Base-by-base conservation (phyloP, 2,329 filamentous ascomycete species). In the Calonectria hongkongensis region DNA sequence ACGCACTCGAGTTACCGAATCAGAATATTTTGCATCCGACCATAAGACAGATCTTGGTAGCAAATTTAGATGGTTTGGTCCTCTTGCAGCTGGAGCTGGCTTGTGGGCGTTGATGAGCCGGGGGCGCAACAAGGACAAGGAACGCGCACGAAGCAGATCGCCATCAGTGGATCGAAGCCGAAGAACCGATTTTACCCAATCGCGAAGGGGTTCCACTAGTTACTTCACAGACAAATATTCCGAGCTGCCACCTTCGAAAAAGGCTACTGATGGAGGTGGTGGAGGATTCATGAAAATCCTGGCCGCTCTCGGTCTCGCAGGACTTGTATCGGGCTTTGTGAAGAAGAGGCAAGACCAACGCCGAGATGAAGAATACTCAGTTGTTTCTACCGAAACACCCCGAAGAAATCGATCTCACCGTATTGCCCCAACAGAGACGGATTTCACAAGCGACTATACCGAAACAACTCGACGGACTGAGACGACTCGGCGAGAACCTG, bases 191-290 rank as follows among this genome's bases (percentile, higher is more conserved):
- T 88, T 89, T 2, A 78, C 90, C 12, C 84, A 89, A 1, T 91
- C 90, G 0, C 85, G 88, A 50, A 84, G 86, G 39, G 86, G 82
- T 3, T 92, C 90, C 0, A 87, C 87, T 5, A 93, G 91, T 65
- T 92, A 91, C 74, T 84, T 89, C 41, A 89, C 93, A 47, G 93
- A 95, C 75, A 94, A 95, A 81, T 89, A 89, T 70, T 89, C 89
- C 0, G 88, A 92, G n/a, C 74, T 81, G 66, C 76, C 79, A 13
- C 70, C 79, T 56, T 62, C 76, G 33, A 85, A 84, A 28, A 86
- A 81, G 78, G 82, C 80, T 70, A 82, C 85, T 47, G 85, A 85
- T 4, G 88, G 89, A 21, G 82, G 85, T 45, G 85, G 85, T 4
- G 88, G 89, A 21, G 91, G 92, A 10, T 88, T 93, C 76, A 89